Base-by-base conservation (phyloP, 257 asterid species). In the Avicennia marina region DNA sequence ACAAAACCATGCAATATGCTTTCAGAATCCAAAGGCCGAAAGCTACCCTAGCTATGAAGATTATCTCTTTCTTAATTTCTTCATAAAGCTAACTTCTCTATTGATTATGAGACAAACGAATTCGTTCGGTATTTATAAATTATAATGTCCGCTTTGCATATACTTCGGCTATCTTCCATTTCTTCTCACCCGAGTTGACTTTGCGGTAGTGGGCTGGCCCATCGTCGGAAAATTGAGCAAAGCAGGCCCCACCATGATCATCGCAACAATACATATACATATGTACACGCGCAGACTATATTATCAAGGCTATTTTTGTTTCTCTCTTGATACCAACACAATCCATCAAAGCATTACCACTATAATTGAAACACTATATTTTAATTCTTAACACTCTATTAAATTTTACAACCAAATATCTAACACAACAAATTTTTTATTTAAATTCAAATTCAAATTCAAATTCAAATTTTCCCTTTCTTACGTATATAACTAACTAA, bases 121-220 rank as follows among this genome's bases (percentile, higher is more conserved):
- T 40, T 20, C 19, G 63, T 41, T 34, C 40, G 4, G 75, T 69
- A 74, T 74, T 69, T 74, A 74, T 74, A 65, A 74, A 69, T 69
- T 74, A 74, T 74, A 65, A 69, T 44, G 51, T 18, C 39, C 53
- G 0, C 13, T 19, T 41, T 2, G 40, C 36, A 16, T 12, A 0
- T 11, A 31, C 22, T 44, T 29, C 33, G 33, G 2, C 29, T 48
- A 33, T 34, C 31, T 46, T 38, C 66, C 22, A n/a, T 27, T 17
- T 13, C 24, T 39, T 20, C 25, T 18, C 4, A 21, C 18, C 29
- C 17, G 10, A 62, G 75, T 68, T 68, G 79, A 73, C 75, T 73
- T 64, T 41, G 38, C 17, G 55, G 12, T 68, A 56, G 72, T 53
- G 72, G 79, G 75, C 12, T 11, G 74, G 64, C 41, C 78, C 74